Conservation (phyloP, 2,329 filamentous ascomycete species). For the Botrytis hyacinthi region DNA sequence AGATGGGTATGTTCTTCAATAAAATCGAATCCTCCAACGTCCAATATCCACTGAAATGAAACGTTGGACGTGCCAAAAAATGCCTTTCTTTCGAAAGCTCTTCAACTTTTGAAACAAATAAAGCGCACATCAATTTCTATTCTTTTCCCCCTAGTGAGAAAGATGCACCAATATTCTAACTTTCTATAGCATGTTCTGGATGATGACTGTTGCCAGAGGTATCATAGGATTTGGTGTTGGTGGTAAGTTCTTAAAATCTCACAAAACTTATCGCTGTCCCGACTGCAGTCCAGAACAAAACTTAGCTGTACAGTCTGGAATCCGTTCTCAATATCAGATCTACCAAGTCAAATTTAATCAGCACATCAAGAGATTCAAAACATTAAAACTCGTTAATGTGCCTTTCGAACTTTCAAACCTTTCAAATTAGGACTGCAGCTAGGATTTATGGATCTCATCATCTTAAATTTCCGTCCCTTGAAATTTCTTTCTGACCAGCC, state of each 20-base stretch:
- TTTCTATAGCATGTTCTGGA: slow-evolving; percentile 48
- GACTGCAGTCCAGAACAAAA: not conserved
- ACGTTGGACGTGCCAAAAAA: too few relatives aligned
- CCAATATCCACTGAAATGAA: not conserved
- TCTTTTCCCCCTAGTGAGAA: not conserved
- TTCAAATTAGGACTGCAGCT: not conserved
- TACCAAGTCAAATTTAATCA: not conserved
- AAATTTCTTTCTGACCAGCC: not conserved
- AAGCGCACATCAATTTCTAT: not conserved
- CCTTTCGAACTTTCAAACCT: not conserved
- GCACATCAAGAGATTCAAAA: not conserved
- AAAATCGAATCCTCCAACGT: not conserved
- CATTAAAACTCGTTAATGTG: not conserved
- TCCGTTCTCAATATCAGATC: not conserved
- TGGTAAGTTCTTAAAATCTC: slow-evolving; percentile 33
- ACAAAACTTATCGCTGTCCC: not conserved
- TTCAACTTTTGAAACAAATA: not conserved
- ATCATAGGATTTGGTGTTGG: slow-evolving; percentile 48
- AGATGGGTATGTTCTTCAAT: slow-evolving; percentile 32
- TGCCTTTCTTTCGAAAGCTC: not conserved
- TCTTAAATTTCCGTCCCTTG: not conserved
- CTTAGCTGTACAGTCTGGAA: not conserved
- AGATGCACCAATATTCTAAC: not conserved
- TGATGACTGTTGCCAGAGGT: slow-evolving; percentile 50
- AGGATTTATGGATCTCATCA: not conserved